Conservation (phyloP, 176 grass and related monocot genomes). For the Juncus inflexus region DNA sequence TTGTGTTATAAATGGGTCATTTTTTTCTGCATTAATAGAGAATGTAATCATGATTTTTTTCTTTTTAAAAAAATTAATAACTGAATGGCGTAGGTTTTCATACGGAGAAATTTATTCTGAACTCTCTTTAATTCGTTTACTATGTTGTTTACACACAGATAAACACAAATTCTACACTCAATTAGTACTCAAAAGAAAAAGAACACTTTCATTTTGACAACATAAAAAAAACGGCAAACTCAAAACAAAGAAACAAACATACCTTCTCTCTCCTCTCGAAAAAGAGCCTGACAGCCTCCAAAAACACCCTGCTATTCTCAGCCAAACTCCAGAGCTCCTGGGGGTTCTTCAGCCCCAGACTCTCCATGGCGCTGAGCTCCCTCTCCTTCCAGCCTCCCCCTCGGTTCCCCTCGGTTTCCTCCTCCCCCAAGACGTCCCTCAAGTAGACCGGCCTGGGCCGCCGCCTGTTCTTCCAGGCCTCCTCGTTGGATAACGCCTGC, state of each 20-base stretch:
- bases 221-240: neutral
- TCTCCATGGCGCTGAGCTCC: constrained; percentile 49
- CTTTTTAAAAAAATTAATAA: no score
- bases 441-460: constrained; percentile 64
- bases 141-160: no score
- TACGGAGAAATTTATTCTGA: no score
- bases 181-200: no score
- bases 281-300: constrained; percentile 83
- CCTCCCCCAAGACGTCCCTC: constrained; percentile 47
- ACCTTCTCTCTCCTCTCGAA: constrained; percentile 86
- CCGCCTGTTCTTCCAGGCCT: constrained; percentile 89
- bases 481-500: constrained; percentile 68
- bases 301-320: constrained; percentile 85
- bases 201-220: no score
- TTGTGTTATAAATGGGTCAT: no score
- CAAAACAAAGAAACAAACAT: neutral
- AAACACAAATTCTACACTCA: no score
- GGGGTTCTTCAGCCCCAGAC: constrained; percentile 69
- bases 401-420: constrained; percentile 33
- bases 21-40: no score
- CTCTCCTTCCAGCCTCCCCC: constrained; percentile 28
- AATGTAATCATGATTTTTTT: no score
- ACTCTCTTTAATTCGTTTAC: no score
- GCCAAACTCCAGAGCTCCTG: constrained; percentile 88
- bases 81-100: no score